Evolutionary conservation across 495 filamentous ascomycete species (phyloP), one percentile per base, ranked within the genome.

Genomic region (Tuber microsphaerosporum): DNA sequence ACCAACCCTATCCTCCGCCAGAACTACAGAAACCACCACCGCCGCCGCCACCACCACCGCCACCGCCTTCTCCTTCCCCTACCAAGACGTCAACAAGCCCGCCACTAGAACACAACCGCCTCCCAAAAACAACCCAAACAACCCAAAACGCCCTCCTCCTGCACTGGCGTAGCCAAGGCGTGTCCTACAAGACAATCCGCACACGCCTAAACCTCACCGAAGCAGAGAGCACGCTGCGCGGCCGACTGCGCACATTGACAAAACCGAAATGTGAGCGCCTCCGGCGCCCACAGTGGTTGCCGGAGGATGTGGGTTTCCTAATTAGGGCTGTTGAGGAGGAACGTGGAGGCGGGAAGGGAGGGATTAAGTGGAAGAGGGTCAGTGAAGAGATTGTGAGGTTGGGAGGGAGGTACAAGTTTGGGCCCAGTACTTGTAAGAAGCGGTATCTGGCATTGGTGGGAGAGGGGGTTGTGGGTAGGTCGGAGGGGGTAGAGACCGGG

Each of bases 171-270:
- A 80, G 84, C 14, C 84, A 84, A n/a, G 92, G 92, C 0, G 84
- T 91, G 79, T 90, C 92, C 8, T 97, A 97, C 85, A 91, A 89
- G 75, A 88, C 93, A 42, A 97, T 97, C 80, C 90, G 90, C 70
- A 82, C 82, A 8, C 78, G 86, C 9, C 91, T 92, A 0, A 85
- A 87, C 0, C 92, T 93, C 76, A 86, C 84, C 14, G 92, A 94
- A 81, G 92, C 93, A 16, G 94, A 97, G 82, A 95, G 93, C 17
- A 97, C 94, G 3, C 86, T 97, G 19, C 89, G 94, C 22, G 94
- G 94, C 1, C 86, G 94, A 16, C 92, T 89, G 74, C 87, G 94
- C 19, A 92, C 90, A 1, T 82, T 97, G 78, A 97, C 92, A 1
- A 97, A 97, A 84, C 80, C 86, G 1, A 91, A 91, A 74, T 88